Conservation (phyloP, 2,329 filamentous ascomycete genomes). For the Alternaria ethzedia region DNA sequence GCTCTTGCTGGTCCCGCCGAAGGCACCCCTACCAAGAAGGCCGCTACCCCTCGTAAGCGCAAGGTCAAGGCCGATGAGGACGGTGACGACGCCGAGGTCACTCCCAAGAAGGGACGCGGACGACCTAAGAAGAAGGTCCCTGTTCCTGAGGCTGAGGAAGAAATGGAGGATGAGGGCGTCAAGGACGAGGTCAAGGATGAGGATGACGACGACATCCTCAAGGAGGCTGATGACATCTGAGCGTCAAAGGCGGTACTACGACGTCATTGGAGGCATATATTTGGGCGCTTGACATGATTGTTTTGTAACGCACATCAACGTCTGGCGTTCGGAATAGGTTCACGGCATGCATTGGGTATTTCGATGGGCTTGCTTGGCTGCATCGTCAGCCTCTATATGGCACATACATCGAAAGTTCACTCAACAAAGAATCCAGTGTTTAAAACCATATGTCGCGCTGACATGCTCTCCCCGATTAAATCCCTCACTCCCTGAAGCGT, state of each 20-base stretch:
- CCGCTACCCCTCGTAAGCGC: constrained; percentile 24
- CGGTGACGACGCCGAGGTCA: not conserved
- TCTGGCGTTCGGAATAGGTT: not conserved
- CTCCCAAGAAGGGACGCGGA: constrained; percentile 9
- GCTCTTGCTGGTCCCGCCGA: no score
- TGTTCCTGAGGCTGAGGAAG: not conserved
- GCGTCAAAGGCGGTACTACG: not conserved
- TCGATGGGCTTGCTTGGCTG: not conserved
- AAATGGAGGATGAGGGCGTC: not conserved
- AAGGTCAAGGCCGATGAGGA: constrained; percentile 16
- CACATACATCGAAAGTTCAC: fast-evolving
- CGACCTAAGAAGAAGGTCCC: not conserved
- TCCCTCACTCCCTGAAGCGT: no score
- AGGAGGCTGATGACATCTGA: not conserved
- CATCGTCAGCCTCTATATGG: no score
- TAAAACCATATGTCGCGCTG: no score
- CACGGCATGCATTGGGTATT: not conserved
- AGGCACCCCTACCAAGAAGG: no score
- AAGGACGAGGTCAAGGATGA: constrained; percentile 2
- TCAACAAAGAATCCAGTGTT: no score
- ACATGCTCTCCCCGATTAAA: no score
- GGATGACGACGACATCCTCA: not conserved
- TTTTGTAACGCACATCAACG: not conserved
- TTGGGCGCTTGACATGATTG: no score
- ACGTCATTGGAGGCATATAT: no score